A percentile compares a stretch with the other conserved stretches of the same genome.
Evolutionary conservation across 345 rosid species (phyloP).

Genomic region (Syzygium aromaticum): DNA sequence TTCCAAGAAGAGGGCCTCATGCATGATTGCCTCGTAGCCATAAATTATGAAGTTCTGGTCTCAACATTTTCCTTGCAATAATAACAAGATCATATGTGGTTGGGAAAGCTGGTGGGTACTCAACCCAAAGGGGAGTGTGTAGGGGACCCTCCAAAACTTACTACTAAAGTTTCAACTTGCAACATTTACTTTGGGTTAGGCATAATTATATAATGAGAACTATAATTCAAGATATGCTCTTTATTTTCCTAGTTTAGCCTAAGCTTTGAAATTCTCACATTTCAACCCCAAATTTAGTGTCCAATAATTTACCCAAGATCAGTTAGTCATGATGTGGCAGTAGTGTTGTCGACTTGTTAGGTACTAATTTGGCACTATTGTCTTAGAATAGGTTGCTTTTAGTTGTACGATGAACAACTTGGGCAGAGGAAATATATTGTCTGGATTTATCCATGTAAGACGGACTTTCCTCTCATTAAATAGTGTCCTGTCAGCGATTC

Average conservation of each 20-base stretch:
- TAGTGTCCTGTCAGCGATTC: background rate
- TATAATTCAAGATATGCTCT: background rate
- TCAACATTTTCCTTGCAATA: background rate
- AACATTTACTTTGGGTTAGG: background rate
- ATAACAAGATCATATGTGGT: background rate
- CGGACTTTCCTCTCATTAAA: background rate
- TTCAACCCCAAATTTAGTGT: background rate
- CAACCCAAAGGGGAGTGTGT: background rate
- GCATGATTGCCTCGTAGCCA: background rate
- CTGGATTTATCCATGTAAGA: background rate
- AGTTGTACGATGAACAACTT: background rate
- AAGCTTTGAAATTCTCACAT: background rate
- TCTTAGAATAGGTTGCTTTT: background rate
- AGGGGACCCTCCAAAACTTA: background rate
- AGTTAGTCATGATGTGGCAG: background rate
- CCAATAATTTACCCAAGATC: background rate
- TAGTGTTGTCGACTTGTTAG: background rate
- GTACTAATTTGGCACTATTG: background rate
- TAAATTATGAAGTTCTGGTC: background rate
- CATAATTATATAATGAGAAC: background rate
- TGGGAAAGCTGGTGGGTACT: background rate
- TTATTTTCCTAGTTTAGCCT: background rate
- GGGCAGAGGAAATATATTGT: background rate
- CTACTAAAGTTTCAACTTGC: background rate
- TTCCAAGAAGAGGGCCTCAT: background rate